Conservation (phyloP, 148 eudicot genomes). For the Vaccinium darrowii region DNA sequence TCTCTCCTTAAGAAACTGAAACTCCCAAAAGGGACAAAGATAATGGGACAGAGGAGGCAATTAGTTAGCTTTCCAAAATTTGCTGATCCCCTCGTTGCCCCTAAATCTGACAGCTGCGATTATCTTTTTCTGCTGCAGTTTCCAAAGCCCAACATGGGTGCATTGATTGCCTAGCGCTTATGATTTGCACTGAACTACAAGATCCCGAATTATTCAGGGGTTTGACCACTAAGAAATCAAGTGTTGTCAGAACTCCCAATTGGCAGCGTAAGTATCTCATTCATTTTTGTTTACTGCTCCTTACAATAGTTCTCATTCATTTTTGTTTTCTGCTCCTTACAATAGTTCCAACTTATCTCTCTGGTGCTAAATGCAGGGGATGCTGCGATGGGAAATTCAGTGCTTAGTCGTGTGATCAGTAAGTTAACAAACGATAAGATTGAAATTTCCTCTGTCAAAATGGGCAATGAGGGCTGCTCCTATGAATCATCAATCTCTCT, state of each 20-base stretch:
- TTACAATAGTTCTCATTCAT: not conserved
- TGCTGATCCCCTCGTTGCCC: slow-evolving; percentile 1
- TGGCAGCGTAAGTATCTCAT: slow-evolving; percentile 12
- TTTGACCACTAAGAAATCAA: slow-evolving; percentile 23
- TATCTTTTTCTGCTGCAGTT: slow-evolving; percentile 37
- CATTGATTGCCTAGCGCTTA: slow-evolving; percentile 77
- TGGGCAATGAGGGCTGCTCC: slow-evolving; percentile 15
- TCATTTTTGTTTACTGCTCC: not conserved
- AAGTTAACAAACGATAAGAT: slow-evolving; percentile 30
- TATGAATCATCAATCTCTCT: slow-evolving; percentile 23
- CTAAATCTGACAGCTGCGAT: not conserved
- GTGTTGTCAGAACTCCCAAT: slow-evolving; percentile 14
- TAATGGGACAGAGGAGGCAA: not conserved
- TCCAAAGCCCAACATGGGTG: slow-evolving; percentile 85
- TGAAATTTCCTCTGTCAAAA: slow-evolving; percentile 14
- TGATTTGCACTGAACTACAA: slow-evolving; percentile 69
- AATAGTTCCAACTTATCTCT: slow-evolving; percentile 15
- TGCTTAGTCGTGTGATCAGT: slow-evolving; percentile 51
- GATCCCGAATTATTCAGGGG: slow-evolving; percentile 29
- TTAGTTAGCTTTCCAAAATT: slow-evolving; percentile 2
- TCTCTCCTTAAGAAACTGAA: not conserved
- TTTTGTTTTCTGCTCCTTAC: not conserved
- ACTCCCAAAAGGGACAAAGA: not conserved
- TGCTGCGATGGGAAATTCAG: slow-evolving; percentile 27
- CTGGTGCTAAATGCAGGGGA: slow-evolving; percentile 32